phyloP scores from a whole-genome alignment of 169 alveolate genomes.

The Plasmodium relictum region DNA sequence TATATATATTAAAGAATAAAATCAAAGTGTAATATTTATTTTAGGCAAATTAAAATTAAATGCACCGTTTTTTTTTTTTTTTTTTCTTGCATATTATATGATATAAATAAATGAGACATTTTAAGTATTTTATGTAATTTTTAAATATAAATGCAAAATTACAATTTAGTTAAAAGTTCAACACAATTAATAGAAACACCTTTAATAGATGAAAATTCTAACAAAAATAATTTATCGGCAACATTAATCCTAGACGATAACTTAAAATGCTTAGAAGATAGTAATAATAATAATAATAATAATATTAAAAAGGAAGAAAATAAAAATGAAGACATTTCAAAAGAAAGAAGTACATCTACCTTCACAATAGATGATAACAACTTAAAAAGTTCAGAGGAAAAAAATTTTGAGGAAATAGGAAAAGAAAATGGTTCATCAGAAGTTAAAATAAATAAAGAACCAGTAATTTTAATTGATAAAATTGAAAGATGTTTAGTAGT shows the following conservation, averaged over 20 bases:
- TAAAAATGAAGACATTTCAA: not conserved
- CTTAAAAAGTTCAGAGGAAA: not conserved
- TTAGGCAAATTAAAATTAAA: too few relatives aligned
- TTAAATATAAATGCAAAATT: constrained; percentile 18
- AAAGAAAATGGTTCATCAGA: not conserved
- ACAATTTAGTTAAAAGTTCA: not conserved
- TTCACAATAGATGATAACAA: not conserved
- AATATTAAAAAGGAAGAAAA: too few relatives aligned
- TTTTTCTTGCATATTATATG: not conserved
- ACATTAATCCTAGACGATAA: too few relatives aligned
- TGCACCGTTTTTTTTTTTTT: not conserved
- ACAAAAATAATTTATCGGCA: too few relatives aligned
- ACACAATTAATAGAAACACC: not conserved
- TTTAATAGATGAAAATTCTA: too few relatives aligned
- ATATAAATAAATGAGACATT: not conserved
- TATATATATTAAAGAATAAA: too few relatives aligned
- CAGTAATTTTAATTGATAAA: constrained; percentile 83
- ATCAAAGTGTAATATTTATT: too few relatives aligned
- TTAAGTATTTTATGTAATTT: not conserved
- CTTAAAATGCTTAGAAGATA: too few relatives aligned
- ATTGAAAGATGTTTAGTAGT: constrained; percentile 86
- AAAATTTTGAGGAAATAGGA: constrained; percentile 2
- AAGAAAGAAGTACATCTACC: not conserved
- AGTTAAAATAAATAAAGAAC: constrained; percentile 65
- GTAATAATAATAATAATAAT: too few relatives aligned